Base-by-base conservation (phyloP, 176 grass and related monocot species). In the Cocos nucifera region DNA sequence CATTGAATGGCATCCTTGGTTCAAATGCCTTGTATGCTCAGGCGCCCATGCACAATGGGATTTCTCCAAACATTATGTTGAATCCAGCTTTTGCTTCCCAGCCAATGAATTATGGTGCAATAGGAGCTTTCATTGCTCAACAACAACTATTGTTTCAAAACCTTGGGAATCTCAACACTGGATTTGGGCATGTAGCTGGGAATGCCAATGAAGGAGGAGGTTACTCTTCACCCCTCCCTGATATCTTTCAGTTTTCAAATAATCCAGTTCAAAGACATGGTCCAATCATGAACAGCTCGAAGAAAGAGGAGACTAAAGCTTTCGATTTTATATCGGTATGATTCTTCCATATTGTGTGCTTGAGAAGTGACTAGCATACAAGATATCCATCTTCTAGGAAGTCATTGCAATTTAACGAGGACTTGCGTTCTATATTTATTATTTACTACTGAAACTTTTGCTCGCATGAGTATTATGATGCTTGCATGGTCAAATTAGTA, bases 321-420 rank as follows among this genome's bases (percentile, higher is more conserved):
- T 99, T 99, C 78, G 94, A 99, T 86, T 99, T 99, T 76, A 82
- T 99, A 60, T 89, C 85, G 77, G 94, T 99, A 99, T 65, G 79
- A 49, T 17, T 55, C 52, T 69, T 56, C 39, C 50, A 27, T 19
- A 3, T 23, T 77, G 25, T 25, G 17, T 61, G 30, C 59, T 61
- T 56, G 5, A 0, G 29, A 51, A 17, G 27, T 80, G 25, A 51
- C 21, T 22, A 44, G 35, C 12, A 19, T 59, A 64, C 5, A 25
- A 58, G 53, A 9, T 6, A 64, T 63, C 17, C 21, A 19, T 58
- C 44, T 58, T 80, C 72, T 35, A 61, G 61, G 3, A 60, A 57
- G 18, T 65, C 14, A 54, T 64, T 79, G 12, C 49, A 15, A 22
- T 22, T 6, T 9, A 3, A 9, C 1, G 3, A 27, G 3, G 26